A percentile compares a stretch with the other conserved stretches of the same genome.
Evolutionary conservation across 352 stramenopile species (phyloP).

Genomic region (Pelagophyceae sp.): DNA sequence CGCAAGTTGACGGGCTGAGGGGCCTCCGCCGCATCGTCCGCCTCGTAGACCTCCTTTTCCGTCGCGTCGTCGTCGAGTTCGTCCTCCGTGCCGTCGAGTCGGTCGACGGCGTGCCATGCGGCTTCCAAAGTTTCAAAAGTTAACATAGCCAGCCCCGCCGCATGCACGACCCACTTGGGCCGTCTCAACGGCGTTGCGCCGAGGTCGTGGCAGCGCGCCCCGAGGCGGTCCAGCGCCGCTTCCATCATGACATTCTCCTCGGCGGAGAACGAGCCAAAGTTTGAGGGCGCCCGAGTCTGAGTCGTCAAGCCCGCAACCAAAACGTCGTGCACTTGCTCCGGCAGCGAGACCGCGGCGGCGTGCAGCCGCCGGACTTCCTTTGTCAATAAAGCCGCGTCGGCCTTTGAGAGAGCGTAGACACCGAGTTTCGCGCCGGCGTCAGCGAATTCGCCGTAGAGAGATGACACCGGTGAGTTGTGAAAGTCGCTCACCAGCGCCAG

Average conservation of each 20-base stretch:
- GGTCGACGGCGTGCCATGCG: too few relatives aligned
- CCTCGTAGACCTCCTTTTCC: not conserved
- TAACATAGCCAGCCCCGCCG: too few relatives aligned
- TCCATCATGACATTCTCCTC: not conserved
- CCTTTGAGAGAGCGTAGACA: not conserved
- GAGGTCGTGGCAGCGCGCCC: not conserved
- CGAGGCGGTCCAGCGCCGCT: not conserved
- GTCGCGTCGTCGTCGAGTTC: not conserved
- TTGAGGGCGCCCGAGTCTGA: too few relatives aligned
- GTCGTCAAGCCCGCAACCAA: too few relatives aligned
- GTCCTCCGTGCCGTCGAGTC: not conserved
- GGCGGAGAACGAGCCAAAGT: not conserved
- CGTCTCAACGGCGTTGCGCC: not conserved
- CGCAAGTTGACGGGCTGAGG: too few relatives aligned
- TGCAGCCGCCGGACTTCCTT: not conserved
- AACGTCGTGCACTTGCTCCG: too few relatives aligned
- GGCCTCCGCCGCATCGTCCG: not conserved
- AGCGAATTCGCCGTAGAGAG: not conserved
- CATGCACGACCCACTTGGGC: too few relatives aligned
- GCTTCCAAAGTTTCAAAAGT: too few relatives aligned
- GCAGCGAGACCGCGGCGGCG: not conserved
- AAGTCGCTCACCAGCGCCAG: not conserved
- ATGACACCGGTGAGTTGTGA: not conserved
- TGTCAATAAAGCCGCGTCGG: not conserved
- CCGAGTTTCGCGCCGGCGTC: not conserved